Conservation (phyloP, 768 basidiomycete genomes). For the Phlebiopsis gigantea region DNA sequence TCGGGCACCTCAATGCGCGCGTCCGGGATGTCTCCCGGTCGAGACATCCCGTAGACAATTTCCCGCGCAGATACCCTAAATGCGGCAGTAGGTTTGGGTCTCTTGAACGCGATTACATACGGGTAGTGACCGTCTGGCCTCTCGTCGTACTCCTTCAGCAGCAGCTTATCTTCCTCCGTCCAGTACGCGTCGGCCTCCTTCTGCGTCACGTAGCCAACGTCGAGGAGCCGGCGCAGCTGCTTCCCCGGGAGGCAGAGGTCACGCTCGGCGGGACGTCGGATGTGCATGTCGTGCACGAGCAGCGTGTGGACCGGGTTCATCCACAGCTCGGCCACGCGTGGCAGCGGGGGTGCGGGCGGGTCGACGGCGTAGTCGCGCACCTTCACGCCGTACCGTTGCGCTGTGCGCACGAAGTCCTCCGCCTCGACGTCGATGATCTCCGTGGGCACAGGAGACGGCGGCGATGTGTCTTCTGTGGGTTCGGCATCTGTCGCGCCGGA, state of each 20-base stretch:
- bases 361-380: conserved; percentile 29
- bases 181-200: conserved; percentile 21
- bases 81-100: conserved; percentile 19
- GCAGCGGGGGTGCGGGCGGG: background rate
- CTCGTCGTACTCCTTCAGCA: conserved; percentile 17
- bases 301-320: conserved; percentile 19
- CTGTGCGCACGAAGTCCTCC: conserved; percentile 12
- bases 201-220: conserved; percentile 23
- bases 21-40: conserved; percentile 19
- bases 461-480: background rate
- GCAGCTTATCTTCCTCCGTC: conserved; percentile 16
- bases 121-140: conserved; percentile 22
- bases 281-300: conserved; percentile 23
- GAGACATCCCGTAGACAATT: conserved; percentile 4
- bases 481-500: background rate
- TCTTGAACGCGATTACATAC: conserved; percentile 11
- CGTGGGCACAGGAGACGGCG: conserved; percentile 24
- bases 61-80: conserved; percentile 18
- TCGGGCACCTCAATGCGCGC: conserved; percentile 20
- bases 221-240: conserved; percentile 22
- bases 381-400: conserved; percentile 24
- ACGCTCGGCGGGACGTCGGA: conserved; percentile 16
- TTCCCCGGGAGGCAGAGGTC: conserved; percentile 15
- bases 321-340: conserved; percentile 22
- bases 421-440: conserved; percentile 23